Evolutionary conservation across 2,329 filamentous ascomycete species (phyloP), one percentile per base, ranked within the genome.

Genomic region (Fusarium foetens): DNA sequence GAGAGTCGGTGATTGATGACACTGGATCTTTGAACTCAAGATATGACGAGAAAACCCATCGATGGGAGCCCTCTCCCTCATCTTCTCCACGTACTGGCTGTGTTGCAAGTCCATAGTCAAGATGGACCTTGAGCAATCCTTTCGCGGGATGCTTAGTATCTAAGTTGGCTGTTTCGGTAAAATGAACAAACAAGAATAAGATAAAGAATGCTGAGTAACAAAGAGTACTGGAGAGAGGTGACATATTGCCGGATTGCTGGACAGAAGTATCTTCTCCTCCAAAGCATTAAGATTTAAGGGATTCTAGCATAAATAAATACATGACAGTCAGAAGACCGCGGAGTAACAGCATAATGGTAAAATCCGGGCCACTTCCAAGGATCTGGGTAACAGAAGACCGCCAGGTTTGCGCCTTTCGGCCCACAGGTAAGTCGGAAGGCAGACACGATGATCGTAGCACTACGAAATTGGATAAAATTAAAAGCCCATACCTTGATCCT

Each of bases 391-490:
- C n/a, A n/a, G 8, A 48, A 31, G 21, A 19, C 14, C 14, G 42
- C 17, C 17, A 25, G 31, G 31, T 9, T 10, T 29, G 27, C 46
- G n/a, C 16, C 46, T 25, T 25, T 19, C n/a, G 0, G 0, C 2
- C 29, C 6, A 13, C 48, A 31, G 31, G 0, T 51, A 19, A 35
- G 29, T 25, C 29, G n/a, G 29, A 25, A 14, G 16, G 31, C 31
- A 25, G 29, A 51, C 16, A 35, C 0, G 11, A 25, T 23, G 16
- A 25, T 25, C 16, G 5, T 8, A 2, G 11, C 8, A 4, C 4
- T 2, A 36, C 0, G 2, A 3, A 1, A 19, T 11, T 21, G 1
- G 5, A 0, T 35, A 35, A 36, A 21, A 52, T 36, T 52, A 36
- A 36, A 52, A 31, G 48, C 6, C 0, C 31, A 51, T 51, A 14